Evolutionary conservation across 208 protist genomes (phyloP).

Genomic region (Acanthamoeba quina): DNA sequence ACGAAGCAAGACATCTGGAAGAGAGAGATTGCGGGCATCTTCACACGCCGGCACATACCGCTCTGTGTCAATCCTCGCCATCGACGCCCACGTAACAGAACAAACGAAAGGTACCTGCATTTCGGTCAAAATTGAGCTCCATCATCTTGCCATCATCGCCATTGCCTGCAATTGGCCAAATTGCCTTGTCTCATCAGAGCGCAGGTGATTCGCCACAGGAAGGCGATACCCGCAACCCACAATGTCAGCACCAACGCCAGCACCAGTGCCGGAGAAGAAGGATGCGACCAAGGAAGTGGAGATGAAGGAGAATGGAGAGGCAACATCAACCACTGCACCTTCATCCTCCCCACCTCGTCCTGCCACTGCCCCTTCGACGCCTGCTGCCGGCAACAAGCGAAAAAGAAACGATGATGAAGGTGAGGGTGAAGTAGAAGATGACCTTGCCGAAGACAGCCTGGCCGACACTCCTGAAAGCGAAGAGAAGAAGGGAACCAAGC

Average conservation of each 20-base stretch:
- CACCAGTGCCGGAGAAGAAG: background rate
- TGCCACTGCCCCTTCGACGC: background rate
- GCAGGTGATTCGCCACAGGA: background rate
- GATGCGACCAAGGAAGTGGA: background rate
- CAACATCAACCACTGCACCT: background rate
- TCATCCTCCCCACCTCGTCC: background rate
- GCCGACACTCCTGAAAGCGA: background rate
- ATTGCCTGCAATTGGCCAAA: background rate
- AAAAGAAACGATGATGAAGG: background rate
- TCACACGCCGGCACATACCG: too few relatives aligned
- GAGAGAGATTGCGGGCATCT: too few relatives aligned
- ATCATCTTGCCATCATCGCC: too few relatives aligned
- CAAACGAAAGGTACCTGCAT: too few relatives aligned
- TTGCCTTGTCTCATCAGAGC: background rate
- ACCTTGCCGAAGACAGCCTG: background rate
- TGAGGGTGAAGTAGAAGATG: background rate
- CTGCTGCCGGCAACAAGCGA: slow-evolving; percentile 33
- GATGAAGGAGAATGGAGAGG: slow-evolving; percentile 27
- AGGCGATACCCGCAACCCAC: background rate
- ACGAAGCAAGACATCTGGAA: too few relatives aligned
- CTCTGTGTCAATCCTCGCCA: too few relatives aligned
- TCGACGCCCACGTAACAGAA: too few relatives aligned
- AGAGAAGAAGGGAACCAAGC: slow-evolving; percentile 11
- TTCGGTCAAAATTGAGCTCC: too few relatives aligned
- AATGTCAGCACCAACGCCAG: slow-evolving; percentile 7